Conservation (phyloP, 306 rosid species). For the Casuarina glauca region DNA sequence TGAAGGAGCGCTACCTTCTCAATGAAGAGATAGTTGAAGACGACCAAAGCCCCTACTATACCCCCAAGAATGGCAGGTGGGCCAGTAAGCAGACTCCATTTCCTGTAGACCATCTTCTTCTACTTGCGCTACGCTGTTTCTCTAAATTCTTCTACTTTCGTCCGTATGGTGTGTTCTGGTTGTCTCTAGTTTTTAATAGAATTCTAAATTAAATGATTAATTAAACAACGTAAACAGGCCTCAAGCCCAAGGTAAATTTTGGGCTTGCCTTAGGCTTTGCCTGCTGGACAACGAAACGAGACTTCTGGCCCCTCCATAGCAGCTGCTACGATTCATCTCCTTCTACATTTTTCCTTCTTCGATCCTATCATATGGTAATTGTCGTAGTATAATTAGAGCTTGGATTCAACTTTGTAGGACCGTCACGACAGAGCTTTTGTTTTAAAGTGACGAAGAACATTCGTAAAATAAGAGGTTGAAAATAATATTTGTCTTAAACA, state of each 20-base stretch:
- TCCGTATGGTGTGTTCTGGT: background rate
- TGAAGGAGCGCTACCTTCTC: constrained; percentile 31
- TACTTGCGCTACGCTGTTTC: background rate
- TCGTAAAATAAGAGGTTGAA: too few species aligned
- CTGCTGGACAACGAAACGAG: background rate
- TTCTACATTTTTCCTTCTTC: too few species aligned
- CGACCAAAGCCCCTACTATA: constrained; percentile 51
- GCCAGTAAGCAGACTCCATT: constrained; percentile 89
- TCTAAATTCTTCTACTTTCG: background rate
- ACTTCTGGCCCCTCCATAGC: background rate
- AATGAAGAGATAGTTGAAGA: constrained; percentile 46
- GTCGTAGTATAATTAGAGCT: too few species aligned
- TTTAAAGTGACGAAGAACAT: too few species aligned
- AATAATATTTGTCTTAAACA: too few species aligned
- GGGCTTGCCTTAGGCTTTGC: background rate
- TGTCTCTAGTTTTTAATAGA: background rate
- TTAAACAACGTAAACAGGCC: background rate
- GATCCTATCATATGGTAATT: too few species aligned
- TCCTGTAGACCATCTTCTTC: constrained; percentile 72
- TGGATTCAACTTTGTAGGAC: too few species aligned
- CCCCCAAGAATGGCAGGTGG: constrained; percentile 61
- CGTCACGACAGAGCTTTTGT: too few species aligned
- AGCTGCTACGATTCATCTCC: too few species aligned
- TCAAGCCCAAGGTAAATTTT: background rate
- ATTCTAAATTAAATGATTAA: background rate